phyloP scores from a whole-genome alignment of 345 rosid species.

The Populus nigra region DNA sequence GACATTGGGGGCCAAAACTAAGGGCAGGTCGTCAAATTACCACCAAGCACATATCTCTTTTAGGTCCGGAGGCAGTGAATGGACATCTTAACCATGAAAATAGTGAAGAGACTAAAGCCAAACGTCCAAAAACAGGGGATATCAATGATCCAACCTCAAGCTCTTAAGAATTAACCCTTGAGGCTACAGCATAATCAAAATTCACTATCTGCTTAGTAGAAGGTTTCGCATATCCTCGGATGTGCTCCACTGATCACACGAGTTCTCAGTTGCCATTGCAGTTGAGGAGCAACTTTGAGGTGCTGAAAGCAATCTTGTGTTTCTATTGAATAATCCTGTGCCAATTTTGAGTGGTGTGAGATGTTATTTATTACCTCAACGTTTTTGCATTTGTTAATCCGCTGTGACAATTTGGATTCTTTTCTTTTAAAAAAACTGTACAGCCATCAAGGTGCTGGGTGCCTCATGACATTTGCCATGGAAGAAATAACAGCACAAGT shows the following conservation, averaged over 20 bases:
- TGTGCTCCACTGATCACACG: no score
- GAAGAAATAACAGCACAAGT: background rate
- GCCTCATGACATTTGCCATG: background rate
- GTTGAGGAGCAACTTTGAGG: background rate
- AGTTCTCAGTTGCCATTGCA: background rate
- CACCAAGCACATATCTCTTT: constrained; percentile 84
- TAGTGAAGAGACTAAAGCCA: constrained; percentile 39
- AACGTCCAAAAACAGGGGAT: constrained; percentile 47
- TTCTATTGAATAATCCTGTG: background rate
- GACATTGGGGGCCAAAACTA: constrained; percentile 98
- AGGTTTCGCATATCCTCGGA: background rate
- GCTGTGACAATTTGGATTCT: background rate
- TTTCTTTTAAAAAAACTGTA: background rate
- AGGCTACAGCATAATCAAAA: background rate
- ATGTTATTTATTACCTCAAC: background rate
- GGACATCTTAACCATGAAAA: constrained; percentile 57
- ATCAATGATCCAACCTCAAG: background rate
- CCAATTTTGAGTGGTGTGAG: constrained; percentile 18
- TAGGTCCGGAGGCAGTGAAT: constrained; percentile 87
- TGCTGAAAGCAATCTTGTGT: background rate
- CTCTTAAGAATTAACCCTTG: background rate
- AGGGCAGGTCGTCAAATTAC: constrained; percentile 96
- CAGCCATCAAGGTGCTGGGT: background rate
- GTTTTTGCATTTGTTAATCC: background rate
- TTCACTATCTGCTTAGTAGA: background rate